Evolutionary conservation across 768 basidiomycete genomes (phyloP).

Genomic region (Lentinula lateritia): DNA sequence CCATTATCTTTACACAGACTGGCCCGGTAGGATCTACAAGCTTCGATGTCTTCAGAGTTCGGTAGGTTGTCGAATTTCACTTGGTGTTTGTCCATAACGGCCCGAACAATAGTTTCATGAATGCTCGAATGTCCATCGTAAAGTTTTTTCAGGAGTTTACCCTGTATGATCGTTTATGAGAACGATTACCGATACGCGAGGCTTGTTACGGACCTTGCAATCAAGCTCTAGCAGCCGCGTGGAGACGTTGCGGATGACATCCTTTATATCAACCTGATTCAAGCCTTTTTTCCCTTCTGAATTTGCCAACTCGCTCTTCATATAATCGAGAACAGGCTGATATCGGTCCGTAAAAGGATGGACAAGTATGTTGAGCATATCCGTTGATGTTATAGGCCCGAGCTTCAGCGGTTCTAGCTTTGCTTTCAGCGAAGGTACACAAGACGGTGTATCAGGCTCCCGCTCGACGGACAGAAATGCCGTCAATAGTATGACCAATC

Average conservation of each 20-base stretch:
- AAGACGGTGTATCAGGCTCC: constrained; percentile 5
- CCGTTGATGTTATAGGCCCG: constrained; percentile 48
- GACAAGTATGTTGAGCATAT: constrained; percentile 56
- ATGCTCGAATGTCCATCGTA: constrained; percentile 42
- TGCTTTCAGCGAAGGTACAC: constrained; percentile 28
- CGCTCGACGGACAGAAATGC: constrained; percentile 41
- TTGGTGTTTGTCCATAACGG: constrained; percentile 42
- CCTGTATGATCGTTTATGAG: constrained; percentile 32
- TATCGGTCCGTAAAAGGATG: constrained; percentile 68
- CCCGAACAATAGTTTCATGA: constrained; percentile 32
- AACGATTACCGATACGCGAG: not conserved
- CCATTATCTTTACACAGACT: constrained; percentile 52
- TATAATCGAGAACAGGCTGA: constrained; percentile 45
- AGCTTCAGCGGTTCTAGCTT: constrained; percentile 55
- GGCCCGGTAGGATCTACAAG: constrained; percentile 39
- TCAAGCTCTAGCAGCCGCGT: constrained; percentile 54
- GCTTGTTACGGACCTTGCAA: constrained; percentile 42
- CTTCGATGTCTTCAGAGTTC: constrained; percentile 41
- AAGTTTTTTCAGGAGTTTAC: constrained; percentile 59
- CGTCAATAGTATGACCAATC: constrained; percentile 69
- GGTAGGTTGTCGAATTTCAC: constrained; percentile 54
- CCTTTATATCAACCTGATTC: constrained; percentile 32
- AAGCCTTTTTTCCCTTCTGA: constrained; percentile 36
- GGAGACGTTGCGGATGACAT: constrained; percentile 55
- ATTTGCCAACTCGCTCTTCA: constrained; percentile 26